Evolutionary conservation across 2,329 filamentous ascomycete species (phyloP).

Genomic region (Colletotrichum truncatum): DNA sequence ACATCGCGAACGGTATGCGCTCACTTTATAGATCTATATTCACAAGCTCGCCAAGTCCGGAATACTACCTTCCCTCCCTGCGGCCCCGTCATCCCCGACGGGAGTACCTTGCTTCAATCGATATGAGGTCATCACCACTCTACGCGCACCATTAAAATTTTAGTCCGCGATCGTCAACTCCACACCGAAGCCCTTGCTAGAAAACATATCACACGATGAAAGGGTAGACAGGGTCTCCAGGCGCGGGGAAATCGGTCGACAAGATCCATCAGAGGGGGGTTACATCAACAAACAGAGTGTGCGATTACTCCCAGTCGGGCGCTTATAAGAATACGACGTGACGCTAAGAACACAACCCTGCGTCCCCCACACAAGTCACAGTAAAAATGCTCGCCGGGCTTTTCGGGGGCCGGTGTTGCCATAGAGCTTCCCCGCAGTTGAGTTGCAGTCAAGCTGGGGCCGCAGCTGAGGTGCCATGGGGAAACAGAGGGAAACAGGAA

Average conservation of each 20-base stretch:
- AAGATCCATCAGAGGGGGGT: neutral
- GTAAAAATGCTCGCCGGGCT: neutral
- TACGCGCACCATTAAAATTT: constrained; percentile 27
- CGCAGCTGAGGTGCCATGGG: neutral
- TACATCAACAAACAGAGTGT: neutral
- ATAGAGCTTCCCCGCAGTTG: constrained; percentile 13
- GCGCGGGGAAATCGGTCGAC: neutral
- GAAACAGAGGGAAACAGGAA: neutral
- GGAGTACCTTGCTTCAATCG: neutral
- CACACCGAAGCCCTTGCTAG: neutral
- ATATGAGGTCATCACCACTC: constrained; percentile 25
- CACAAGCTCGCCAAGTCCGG: neutral
- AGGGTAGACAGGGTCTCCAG: neutral
- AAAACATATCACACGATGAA: neutral
- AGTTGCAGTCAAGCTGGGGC: neutral
- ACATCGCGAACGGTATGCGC: neutral
- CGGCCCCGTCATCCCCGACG: constrained; percentile 23
- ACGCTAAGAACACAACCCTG: neutral
- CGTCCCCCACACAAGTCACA: neutral
- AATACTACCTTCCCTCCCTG: neutral
- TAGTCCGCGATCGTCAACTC: neutral
- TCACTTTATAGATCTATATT: constrained; percentile 7
- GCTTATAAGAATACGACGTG: constrained; percentile 15
- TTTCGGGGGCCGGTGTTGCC: neutral
- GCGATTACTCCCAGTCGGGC: constrained; percentile 9